Percentiles rank a stretch among this genome's conserved stretches.
These are phyloP conservation scores for Escovopsis sp. DNA, from an alignment of 2,329 filamentous ascomycete genomes.

Conservation along the genomic window DNA sequence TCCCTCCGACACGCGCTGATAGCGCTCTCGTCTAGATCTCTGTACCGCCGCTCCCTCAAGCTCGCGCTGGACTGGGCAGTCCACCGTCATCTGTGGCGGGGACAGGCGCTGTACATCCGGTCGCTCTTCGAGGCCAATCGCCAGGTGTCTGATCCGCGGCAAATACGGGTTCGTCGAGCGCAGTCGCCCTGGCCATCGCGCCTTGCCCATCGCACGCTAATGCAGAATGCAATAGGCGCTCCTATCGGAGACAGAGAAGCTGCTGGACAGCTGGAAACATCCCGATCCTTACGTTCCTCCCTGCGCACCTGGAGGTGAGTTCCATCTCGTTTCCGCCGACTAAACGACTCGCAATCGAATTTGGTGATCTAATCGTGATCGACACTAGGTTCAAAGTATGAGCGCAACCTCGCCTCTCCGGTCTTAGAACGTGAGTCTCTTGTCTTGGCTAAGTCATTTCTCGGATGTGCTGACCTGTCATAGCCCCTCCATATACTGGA, in stretches of 20 bases:
- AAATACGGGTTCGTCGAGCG: constrained; percentile 55
- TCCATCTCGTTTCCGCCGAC: neutral
- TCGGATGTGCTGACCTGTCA: constrained; percentile 1
- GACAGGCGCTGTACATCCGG: constrained; percentile 90
- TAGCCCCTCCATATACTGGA: constrained; percentile 4
- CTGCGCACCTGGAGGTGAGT: constrained; percentile 76
- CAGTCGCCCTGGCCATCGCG: no score
- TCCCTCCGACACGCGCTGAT: constrained; percentile 7
- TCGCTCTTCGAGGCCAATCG: constrained; percentile 91
- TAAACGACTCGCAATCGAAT: no score
- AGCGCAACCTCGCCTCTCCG: constrained; percentile 74
- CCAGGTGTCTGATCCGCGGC: constrained; percentile 66
- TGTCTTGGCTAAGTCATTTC: neutral
- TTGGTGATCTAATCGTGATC: constrained; percentile 5
- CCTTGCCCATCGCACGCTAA: neutral
- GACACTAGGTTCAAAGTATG: constrained; percentile 73
- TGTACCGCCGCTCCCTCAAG: constrained; percentile 89
- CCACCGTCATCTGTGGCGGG: constrained; percentile 83
- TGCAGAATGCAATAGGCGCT: constrained; percentile 42
- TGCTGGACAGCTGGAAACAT: constrained; percentile 92
- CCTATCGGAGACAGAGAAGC: constrained; percentile 71
- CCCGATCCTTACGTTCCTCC: constrained; percentile 84
- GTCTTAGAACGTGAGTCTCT: constrained; percentile 62
- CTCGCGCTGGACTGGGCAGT: constrained; percentile 91
- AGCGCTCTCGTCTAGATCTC: constrained; percentile 32